Evolutionary conservation across 176 grass and related monocot species (phyloP), one percentile per base, ranked within the genome.

Genomic region (Ananas comosus): DNA sequence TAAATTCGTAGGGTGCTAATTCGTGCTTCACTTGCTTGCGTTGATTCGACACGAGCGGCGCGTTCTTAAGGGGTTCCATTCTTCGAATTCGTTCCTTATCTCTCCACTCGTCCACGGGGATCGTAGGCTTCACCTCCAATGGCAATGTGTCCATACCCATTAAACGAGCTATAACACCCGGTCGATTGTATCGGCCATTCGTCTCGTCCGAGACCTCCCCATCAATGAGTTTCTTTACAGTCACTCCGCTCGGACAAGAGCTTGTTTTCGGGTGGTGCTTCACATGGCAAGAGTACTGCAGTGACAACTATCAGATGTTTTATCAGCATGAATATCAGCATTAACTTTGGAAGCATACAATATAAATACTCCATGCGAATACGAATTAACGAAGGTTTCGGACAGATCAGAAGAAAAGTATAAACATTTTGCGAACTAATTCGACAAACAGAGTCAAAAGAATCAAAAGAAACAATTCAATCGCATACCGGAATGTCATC

Each of bases 81-180:
- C n/a, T n/a, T n/a, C 76, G 51, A 28, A 74, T 65, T 67, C 70
- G 11, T 68, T 70, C 67, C 18, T 65, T 64, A 51, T 77, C 50
- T 12, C 63, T 77, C 16, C 0, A 49, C 18, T 85, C 81, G 29
- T 79, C 77, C 10, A 14, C 16, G 13, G 67, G 70, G 19, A 51
- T 71, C 27, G 9, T 61, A 33, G 82, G 63, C 65, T 90, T 83
- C 53, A 65, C 13, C 53, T 72, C 81, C 28, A 23, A 50, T 50
- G 89, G 89, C 12, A 88, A 79, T 29, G 79, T 70, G 16, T 99
- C 94, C 94, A 99, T 93, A 72, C 89, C 94, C 94, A 99, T 99
- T 79, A 99, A 56, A 24, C 89, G 81, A 48, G 94, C 94, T 50
- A 99, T 82, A 16, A 99, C 89, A 53, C 84, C 70, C 2, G 84